These are phyloP conservation scores for Fusarium stilboides DNA, from an alignment of 2,329 filamentous ascomycete species.

Conservation along the genomic window DNA sequence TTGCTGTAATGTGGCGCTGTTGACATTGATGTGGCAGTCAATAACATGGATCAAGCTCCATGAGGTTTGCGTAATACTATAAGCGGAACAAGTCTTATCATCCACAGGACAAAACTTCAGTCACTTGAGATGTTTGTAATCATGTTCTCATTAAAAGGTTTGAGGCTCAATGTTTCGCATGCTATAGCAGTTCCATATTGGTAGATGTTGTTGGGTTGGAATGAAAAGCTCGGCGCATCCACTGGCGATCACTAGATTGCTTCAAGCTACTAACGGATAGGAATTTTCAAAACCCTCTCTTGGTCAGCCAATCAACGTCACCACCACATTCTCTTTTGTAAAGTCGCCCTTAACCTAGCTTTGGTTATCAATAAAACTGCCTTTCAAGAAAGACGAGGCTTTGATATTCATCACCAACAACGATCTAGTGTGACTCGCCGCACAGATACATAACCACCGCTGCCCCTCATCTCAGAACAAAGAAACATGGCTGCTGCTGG, in stretches of 20 bases:
- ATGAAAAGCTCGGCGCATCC: constrained; percentile 18
- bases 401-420: constrained; percentile 23
- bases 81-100: not conserved
- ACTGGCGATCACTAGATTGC: constrained; percentile 35
- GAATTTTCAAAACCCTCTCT: constrained; percentile 42
- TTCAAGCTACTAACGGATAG: constrained; percentile 25
- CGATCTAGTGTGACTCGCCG: constrained; percentile 19
- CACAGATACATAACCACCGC: constrained; percentile 13
- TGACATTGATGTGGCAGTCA: too few relatives aligned
- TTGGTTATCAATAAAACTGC: constrained; percentile 9
- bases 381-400: constrained; percentile 7
- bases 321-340: constrained; percentile 28
- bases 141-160: not conserved
- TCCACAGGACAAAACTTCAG: not conserved
- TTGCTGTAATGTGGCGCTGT: too few relatives aligned
- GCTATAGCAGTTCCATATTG: not conserved
- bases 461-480: constrained; percentile 33
- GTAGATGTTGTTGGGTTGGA: not conserved
- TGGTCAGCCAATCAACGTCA: constrained; percentile 28
- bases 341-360: constrained; percentile 12
- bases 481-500: constrained; percentile 57
- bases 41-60: too few relatives aligned
- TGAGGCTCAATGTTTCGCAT: not conserved
- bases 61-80: too few relatives aligned
- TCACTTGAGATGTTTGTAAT: not conserved